These are phyloP conservation scores for Calonectria crousiana DNA, from an alignment of 2,329 filamentous ascomycete genomes.

Conservation along the genomic window DNA sequence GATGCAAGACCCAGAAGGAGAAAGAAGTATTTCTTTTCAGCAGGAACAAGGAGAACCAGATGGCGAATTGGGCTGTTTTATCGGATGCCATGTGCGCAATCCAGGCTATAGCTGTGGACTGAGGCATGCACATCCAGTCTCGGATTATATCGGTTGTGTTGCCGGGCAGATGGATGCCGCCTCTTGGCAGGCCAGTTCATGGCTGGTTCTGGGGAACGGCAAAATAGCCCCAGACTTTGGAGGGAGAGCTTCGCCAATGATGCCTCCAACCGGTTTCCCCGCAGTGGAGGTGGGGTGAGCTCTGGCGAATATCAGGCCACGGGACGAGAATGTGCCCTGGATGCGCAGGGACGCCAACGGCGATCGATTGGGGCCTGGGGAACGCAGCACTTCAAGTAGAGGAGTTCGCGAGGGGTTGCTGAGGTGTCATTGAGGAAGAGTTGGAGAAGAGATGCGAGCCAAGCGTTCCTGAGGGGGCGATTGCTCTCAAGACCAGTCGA, in stretches of 20 bases:
- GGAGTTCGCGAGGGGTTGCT: not conserved
- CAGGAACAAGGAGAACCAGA: not conserved
- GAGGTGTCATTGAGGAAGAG: not conserved
- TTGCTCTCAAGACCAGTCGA: not conserved
- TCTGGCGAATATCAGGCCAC: conserved; percentile 23
- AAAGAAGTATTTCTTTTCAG: not conserved
- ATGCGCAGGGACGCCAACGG: not conserved
- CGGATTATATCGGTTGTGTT: conserved; percentile 28
- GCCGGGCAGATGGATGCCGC: conserved; percentile 28
- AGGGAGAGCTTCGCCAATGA: not conserved
- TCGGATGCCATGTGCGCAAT: conserved; percentile 1
- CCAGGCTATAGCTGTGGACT: conserved; percentile 18
- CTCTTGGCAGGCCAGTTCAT: conserved; percentile 13
- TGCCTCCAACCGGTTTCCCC: conserved; percentile 15
- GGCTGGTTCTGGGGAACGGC: not conserved
- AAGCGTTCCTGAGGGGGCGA: not conserved
- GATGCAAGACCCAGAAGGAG: not conserved
- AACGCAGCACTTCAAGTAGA: not conserved
- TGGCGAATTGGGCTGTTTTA: conserved; percentile 2
- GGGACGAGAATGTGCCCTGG: not conserved
- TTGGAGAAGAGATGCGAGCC: not conserved
- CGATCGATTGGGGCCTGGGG: not conserved
- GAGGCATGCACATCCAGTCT: conserved; percentile 2
- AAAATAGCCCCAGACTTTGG: not conserved
- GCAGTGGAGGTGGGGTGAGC: conserved; percentile 23